Base-by-base conservation (phyloP, 257 asterid species). In the Anisodus acutangulus region DNA sequence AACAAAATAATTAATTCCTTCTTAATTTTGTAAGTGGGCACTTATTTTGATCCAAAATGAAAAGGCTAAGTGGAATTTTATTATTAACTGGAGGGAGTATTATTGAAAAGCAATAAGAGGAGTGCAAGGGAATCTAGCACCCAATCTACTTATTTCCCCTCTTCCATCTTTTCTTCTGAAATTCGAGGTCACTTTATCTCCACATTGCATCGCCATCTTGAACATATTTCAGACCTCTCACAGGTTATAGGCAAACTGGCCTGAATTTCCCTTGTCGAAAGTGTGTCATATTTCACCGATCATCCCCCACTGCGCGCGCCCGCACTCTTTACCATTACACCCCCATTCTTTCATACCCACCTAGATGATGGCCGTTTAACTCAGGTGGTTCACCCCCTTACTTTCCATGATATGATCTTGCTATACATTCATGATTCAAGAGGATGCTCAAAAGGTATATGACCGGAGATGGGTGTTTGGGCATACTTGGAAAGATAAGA, bases 331-430 rank as follows among this genome's bases (percentile, higher is more conserved):
- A 37, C 22, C 51, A 68, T 37, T 68, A 35, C 49, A 67, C 72
- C 76, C 76, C 22, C 47, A 35, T 67, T 67, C 49, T 35, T 68
- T 68, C 22, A 68, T 68, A 68, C 51, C 51, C 76, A 37, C 49
- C 51, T 67, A 67, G 51, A 13, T 6, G 76, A 67, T 68, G 6
- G 26, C 22, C n/a, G 12, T 37, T 15, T 15, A 67, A 67, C 74
- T 67, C 74, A 67, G 19, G 19, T 67, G 74, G 43, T 67, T 31
- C 49, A 67, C 35, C 11, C 76, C 76, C 51, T 15, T 37, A 37
- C 51, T 35, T 37, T 67, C 76, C 76, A 68, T 68, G 74, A 35
- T 67, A 35, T 67, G 74, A 67, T 67, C 74, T 67, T 67, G 74
- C 47, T 67, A 67, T 35, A 67, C n/a, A 67, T 67, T 67, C 74